Conservation (phyloP, 495 filamentous ascomycete genomes). For the Neurospora sp. region DNA sequence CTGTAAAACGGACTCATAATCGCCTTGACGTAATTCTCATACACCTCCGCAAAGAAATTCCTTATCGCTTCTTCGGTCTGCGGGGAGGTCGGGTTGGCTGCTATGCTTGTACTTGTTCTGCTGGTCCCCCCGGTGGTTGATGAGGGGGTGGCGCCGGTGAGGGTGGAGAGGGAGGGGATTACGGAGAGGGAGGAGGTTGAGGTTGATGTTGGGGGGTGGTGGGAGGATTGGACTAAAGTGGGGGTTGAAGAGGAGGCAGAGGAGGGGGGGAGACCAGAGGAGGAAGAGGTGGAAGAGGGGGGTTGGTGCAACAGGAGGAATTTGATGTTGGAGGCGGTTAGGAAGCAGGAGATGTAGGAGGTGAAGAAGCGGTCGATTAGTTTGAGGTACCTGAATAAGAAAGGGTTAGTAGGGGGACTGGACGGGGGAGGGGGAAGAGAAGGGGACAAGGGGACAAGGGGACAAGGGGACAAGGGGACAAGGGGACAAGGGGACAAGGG, state of each 20-base stretch:
- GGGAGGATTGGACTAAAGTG: not conserved
- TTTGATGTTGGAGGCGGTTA: constrained; percentile 71
- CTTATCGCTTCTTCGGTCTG: constrained; percentile 91
- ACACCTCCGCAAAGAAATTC: constrained; percentile 88
- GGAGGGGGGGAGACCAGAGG: not conserved
- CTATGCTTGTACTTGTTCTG: no score
- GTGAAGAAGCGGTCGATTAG: constrained; percentile 88
- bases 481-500: not conserved
- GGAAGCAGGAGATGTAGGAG: constrained; percentile 82
- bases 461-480: no score
- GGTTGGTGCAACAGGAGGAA: constrained; percentile 87
- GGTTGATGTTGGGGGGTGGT: constrained; percentile 16
- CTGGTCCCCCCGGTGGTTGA: no score
- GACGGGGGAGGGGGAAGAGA: no score
- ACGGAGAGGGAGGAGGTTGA: not conserved
- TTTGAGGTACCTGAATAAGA: constrained; percentile 70
- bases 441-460: no score
- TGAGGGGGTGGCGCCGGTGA: no score
- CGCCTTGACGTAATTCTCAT: constrained; percentile 92
- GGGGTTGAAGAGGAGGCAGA: constrained; percentile 1
- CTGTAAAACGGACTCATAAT: constrained; percentile 93
- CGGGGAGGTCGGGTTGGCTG: constrained; percentile 70
- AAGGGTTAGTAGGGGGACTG: not conserved
- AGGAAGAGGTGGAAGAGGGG: constrained; percentile 29
- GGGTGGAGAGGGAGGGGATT: not conserved